Percentiles rank a stretch among this genome's conserved stretches.
phyloP scores from a whole-genome alignment of 805 yeast genomes.

The Jamesozyma spencerorum region DNA sequence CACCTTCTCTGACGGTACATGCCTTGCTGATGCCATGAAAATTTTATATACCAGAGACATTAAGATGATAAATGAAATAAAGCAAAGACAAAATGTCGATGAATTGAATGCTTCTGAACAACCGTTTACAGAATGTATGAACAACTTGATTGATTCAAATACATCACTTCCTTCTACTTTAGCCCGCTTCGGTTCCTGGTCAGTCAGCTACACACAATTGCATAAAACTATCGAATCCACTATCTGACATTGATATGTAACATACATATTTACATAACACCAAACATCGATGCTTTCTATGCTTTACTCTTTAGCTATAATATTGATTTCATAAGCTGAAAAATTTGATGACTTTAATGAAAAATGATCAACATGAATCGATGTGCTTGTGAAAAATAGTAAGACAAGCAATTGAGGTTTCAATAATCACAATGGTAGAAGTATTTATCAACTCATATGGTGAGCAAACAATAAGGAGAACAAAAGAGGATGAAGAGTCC shows the following conservation, averaged over 20 bases:
- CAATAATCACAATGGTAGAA: constrained; percentile 18
- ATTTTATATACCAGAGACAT: constrained; percentile 15
- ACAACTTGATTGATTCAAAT: constrained; percentile 8
- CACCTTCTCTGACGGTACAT: constrained; percentile 6
- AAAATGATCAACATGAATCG: no score
- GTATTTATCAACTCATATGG: constrained; percentile 10
- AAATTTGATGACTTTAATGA: not conserved
- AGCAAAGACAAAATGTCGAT: constrained; percentile 15
- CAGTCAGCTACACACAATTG: constrained; percentile 13
- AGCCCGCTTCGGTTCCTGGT: constrained; percentile 15
- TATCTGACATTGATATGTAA: not conserved
- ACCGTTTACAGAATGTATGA: constrained; percentile 13
- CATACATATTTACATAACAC: not conserved
- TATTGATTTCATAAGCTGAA: not conserved
- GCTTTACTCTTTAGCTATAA: no score
- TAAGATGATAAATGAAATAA: not conserved
- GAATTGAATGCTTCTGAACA: constrained; percentile 8
- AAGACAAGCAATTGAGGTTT: no score
- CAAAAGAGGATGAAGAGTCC: constrained; percentile 13
- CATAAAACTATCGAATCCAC: not conserved
- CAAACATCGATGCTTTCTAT: no score
- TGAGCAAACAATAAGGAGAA: constrained; percentile 19
- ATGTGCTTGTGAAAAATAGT: no score
- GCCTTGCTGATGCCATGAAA: constrained; percentile 16
- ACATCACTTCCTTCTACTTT: constrained; percentile 10